Evolutionary conservation across 1,139 yeast species (phyloP), one percentile per base, ranked within the genome.

Genomic region (Candida dubliniensis): DNA sequence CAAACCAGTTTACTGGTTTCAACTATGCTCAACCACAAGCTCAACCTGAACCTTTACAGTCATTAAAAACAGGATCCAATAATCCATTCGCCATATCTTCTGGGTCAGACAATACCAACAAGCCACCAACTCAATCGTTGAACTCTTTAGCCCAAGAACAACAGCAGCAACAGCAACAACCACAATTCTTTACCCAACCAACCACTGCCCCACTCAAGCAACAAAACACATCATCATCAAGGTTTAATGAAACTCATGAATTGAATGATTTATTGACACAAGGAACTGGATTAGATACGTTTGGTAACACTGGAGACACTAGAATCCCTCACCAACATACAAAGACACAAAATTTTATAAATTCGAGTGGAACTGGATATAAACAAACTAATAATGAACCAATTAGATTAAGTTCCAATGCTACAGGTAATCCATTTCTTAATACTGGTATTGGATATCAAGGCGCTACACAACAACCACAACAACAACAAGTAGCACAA

Each of bases 271-370:
- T 91, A 47, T 75, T 91, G 53, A 87, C 95, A 10, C 81, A 84
- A 44, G 97, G 96, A 32, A 87, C 96, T 0, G 98, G 97, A 23
- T 73, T 90, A 46, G 99, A 93, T 65, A 91, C 98, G 0, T 93
- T 88, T 64, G 99, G 99, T 65, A 93, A 93, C 64, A 84, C 89
- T 5, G 99, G 99, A 43, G 87, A 85, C 12, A 68, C 84, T 26
- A 82, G 97, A 68, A 79, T 93, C 47, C 96, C 98, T 10, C 95
- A 96, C 43, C 98, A 93, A 60, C 95, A 87, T 63, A 91, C 98
- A 1, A 81, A 79, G 54, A 82, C 95, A 8, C 82, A 84, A 13
- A 83, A 80, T 15, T 90, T 89, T 60, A 77, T 91, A 57, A 89
- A 87, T 64, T 87, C 96, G 12, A 84, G 85, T 52, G 96, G 96